A percentile compares a stretch with the other conserved stretches of the same genome.
These are phyloP conservation scores for Dictyostelium discoideum DNA, from an alignment of 78 protist genomes.

Conservation along the genomic window DNA sequence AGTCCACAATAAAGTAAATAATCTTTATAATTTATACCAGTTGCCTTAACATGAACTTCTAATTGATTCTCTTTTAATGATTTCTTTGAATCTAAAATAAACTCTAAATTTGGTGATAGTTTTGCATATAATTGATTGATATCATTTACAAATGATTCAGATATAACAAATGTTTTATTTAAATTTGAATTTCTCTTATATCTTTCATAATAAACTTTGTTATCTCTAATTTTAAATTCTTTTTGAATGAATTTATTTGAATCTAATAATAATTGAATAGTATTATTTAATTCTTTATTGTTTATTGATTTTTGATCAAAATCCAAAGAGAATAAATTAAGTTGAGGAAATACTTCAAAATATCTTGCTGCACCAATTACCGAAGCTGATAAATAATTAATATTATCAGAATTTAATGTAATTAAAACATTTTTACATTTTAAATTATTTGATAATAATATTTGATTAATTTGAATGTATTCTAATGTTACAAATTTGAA, in stretches of 20 bases:
- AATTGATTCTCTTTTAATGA: not conserved
- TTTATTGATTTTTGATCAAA: not conserved
- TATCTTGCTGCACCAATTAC: conserved; percentile 3
- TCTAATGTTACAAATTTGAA: not conserved
- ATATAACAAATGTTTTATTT: not conserved
- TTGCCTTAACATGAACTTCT: conserved; percentile 35
- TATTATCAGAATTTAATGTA: not conserved
- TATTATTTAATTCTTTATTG: not conserved
- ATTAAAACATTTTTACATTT: conserved; percentile 8
- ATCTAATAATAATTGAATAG: not conserved
- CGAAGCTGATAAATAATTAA: not conserved
- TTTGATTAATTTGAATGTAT: conserved; percentile 45
- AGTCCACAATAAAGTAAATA: conserved; percentile 42
- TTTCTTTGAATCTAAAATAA: not conserved
- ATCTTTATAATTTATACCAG: conserved; percentile 61
- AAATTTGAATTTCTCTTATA: not conserved
- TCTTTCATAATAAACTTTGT: conserved; percentile 1
- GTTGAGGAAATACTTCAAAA: not conserved
- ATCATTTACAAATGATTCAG: not conserved
- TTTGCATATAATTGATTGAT: not conserved
- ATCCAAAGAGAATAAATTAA: not conserved
- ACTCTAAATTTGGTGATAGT: not conserved
- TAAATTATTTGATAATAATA: not conserved
- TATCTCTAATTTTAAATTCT: conserved; percentile 1
- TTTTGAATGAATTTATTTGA: not conserved